phyloP scores from a whole-genome alignment of 108 stramenopile genomes.

The Parietichytrium sp. region DNA sequence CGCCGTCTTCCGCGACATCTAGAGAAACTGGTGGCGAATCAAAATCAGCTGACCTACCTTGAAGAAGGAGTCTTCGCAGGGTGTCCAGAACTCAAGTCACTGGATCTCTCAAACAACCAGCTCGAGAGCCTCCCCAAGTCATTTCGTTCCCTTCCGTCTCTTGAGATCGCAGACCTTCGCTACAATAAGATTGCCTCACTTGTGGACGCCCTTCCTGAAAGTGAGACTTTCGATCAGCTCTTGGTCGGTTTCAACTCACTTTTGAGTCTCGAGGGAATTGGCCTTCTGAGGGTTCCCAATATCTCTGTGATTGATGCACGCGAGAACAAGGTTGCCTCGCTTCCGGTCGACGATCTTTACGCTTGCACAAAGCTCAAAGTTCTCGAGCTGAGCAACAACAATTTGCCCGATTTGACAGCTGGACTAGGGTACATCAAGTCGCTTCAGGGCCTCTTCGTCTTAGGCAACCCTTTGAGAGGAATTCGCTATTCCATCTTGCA shows the following conservation, averaged over 20 bases:
- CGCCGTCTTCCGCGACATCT: neutral
- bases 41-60: neutral
- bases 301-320: neutral
- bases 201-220: neutral
- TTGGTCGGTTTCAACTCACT: conserved; percentile 10
- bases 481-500: conserved; percentile 1
- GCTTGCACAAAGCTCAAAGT: neutral
- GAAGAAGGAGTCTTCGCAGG: neutral
- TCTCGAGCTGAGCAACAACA: conserved; percentile 22
- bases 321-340: conserved; percentile 3
- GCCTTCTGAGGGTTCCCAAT: neutral
- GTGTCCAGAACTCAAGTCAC: neutral
- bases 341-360: neutral
- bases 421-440: neutral
- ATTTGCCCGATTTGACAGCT: neutral
- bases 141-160: too few relatives aligned
- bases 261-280: neutral
- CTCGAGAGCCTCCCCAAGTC: too few relatives aligned
- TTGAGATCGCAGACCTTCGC: neutral
- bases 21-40: neutral
- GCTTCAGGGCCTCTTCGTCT: neutral
- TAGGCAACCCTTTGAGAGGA: conserved; percentile 14
- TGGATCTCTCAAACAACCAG: conserved; percentile 1
- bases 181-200: neutral
- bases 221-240: neutral